Base-by-base conservation (phyloP, 805 yeast genomes). In the Myxozyma nipponensis region DNA sequence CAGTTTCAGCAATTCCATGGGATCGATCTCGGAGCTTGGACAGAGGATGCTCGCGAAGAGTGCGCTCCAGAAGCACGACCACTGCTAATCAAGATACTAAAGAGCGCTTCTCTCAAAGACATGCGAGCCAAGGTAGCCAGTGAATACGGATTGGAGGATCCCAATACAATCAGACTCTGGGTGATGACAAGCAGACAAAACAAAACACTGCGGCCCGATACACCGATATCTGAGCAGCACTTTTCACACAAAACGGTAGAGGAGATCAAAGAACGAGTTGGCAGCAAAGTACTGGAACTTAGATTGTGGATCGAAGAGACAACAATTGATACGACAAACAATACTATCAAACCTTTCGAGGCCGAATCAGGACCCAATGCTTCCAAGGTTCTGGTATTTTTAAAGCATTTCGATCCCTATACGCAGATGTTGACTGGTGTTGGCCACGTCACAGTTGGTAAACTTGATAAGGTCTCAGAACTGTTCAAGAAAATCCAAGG, bases 1-100 rank as follows among this genome's bases (percentile, higher is more conserved):
- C 77, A 80, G 38, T 83, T 86, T 60, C 68, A 71, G 49, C 70
- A 77, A 47, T 83, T 78, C 62, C 74, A 79, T 61, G 95, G 95
- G 0, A 82, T 86, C 62, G 96, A 89, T 65, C 63, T 84, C 15
- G 86, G 83, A 10, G 82, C 87, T 3, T 86, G 86, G 72, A 76
- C 77, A 13, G 63, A 62, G 3, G 62, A 59, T 17, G 46, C 57
- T 4, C 42, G 40, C 4, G 57, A 51, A n/a, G 56, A 47, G 23
- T 39, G 35, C n/a, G 66, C 72, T 0, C 69, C 72, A 1, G 71
- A 70, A 3, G 72, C 79, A 1, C 72, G 70, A 50, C 83, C 93
- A 0, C 9, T 70, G 1, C 60, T 66, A 2, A 62, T 83, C 37
- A 78, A 77, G 63, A 72, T 83, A 1, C 71, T 78, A 58, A 84